These are phyloP conservation scores for Suhomyces bribrorum DNA, from an alignment of 1,139 yeast genomes.

Conservation along the genomic window DNA sequence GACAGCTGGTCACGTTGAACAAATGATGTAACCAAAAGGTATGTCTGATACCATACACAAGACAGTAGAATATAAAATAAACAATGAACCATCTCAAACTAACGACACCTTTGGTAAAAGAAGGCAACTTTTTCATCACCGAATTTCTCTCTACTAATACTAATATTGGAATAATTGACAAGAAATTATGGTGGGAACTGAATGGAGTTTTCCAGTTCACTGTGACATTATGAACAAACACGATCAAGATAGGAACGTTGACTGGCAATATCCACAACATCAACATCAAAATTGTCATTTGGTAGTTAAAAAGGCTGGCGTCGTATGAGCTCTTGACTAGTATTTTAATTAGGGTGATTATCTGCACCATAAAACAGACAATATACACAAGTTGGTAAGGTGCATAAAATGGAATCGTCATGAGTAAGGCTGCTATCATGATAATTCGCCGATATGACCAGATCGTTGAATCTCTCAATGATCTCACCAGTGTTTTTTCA, in stretches of 20 bases:
- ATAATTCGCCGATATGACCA: slow-evolving; percentile 28
- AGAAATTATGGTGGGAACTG: slow-evolving; percentile 71
- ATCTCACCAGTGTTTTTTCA: background rate
- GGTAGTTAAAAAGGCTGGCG: slow-evolving; percentile 45
- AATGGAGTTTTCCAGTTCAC: slow-evolving; percentile 75
- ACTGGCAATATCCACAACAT: slow-evolving; percentile 72
- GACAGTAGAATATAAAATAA: slow-evolving; percentile 55
- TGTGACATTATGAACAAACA: slow-evolving; percentile 67
- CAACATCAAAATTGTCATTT: slow-evolving; percentile 53
- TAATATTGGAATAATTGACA: slow-evolving; percentile 66
- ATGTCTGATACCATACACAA: slow-evolving; percentile 67
- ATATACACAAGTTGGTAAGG: slow-evolving; percentile 81
- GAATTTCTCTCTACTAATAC: slow-evolving; percentile 50
- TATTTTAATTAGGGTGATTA: slow-evolving; percentile 42
- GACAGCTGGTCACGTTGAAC: slow-evolving; percentile 55
- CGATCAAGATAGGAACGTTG: slow-evolving; percentile 66
- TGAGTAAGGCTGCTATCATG: slow-evolving; percentile 38
- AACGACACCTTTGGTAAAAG: slow-evolving; percentile 5
- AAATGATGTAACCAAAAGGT: slow-evolving; percentile 72
- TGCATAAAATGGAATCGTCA: slow-evolving; percentile 55
- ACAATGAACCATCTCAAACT: slow-evolving; percentile 14
- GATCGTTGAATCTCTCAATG: background rate
- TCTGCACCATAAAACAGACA: slow-evolving; percentile 57
- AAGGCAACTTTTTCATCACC: slow-evolving; percentile 12
- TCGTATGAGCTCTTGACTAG: slow-evolving; percentile 14